A percentile compares a stretch with the other conserved stretches of the same genome.
Conservation (phyloP, 2,329 filamentous ascomycete species). For the Penicillium decumbens region DNA sequence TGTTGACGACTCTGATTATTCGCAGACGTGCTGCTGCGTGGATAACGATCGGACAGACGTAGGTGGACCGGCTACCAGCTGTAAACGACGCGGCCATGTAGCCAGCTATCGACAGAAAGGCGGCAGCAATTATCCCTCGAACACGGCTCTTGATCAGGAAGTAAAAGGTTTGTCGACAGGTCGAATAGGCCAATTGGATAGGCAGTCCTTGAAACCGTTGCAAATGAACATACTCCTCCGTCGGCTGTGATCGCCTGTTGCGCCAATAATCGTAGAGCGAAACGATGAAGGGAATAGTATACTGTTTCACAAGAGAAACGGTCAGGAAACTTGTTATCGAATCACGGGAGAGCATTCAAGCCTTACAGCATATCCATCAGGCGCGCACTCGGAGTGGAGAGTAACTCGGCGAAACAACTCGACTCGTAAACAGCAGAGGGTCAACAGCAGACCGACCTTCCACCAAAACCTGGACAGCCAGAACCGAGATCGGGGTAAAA, state of each 20-base stretch:
- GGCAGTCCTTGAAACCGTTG: slow-evolving; percentile 17
- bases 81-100: slow-evolving; percentile 35
- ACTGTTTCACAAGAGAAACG: slow-evolving; percentile 22
- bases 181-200: slow-evolving; percentile 15
- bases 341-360: background rate
- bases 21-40: slow-evolving; percentile 33
- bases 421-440: slow-evolving; percentile 12
- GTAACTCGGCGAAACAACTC: slow-evolving; percentile 40
- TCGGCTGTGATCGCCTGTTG: slow-evolving; percentile 24
- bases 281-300: slow-evolving; percentile 39
- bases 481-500: slow-evolving; percentile 4
- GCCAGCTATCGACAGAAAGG: slow-evolving; percentile 38
- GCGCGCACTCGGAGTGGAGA: slow-evolving; percentile 43
- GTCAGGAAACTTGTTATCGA: slow-evolving; percentile 10
- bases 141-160: slow-evolving; percentile 32
- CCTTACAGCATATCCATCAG: slow-evolving; percentile 33
- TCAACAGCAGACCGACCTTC: slow-evolving; percentile 12
- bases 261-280: slow-evolving; percentile 41
- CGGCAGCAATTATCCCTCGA: slow-evolving; percentile 38
- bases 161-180: slow-evolving; percentile 31
- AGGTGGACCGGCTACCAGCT: slow-evolving; percentile 42
- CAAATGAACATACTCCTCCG: slow-evolving; percentile 20
- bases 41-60: slow-evolving; percentile 46
- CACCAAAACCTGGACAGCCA: slow-evolving; percentile 12
- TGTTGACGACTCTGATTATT: slow-evolving; percentile 35